A percentile compares a stretch with the other conserved stretches of the same genome.
Conservation (phyloP, 495 filamentous ascomycete genomes). For the Aspergillus coremiiformis region DNA sequence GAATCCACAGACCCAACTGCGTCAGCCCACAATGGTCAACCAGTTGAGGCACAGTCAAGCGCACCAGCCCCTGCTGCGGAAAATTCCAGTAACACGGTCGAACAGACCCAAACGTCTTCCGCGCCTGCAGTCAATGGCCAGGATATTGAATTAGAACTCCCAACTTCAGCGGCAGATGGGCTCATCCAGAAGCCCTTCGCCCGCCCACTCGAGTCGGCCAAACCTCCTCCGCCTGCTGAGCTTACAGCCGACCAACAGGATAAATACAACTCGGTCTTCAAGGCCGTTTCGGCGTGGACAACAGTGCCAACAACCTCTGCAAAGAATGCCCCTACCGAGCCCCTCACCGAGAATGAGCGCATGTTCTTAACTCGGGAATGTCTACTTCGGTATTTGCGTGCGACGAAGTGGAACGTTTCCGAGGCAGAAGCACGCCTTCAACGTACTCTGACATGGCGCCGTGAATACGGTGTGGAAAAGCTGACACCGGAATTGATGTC, state of each 20-base stretch:
- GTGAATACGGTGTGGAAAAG: constrained; percentile 72
- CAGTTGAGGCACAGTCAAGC: background rate
- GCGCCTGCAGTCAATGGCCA: constrained; percentile 14
- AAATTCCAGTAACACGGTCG: background rate
- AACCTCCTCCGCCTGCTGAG: constrained; percentile 42
- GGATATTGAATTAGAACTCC: constrained; percentile 34
- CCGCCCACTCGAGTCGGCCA: constrained; percentile 48
- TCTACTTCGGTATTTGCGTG: constrained; percentile 84
- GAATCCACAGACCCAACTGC: constrained; percentile 1
- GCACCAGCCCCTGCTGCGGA: background rate
- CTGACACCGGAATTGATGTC: constrained; percentile 78
- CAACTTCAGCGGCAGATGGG: constrained; percentile 36
- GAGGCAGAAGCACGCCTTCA: constrained; percentile 73
- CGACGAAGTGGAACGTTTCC: constrained; percentile 77
- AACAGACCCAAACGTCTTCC: background rate
- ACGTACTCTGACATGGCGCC: constrained; percentile 75
- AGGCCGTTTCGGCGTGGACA: constrained; percentile 59
- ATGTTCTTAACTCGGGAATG: constrained; percentile 91
- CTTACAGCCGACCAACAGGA: constrained; percentile 71
- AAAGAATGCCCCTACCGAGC: constrained; percentile 49
- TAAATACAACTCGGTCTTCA: constrained; percentile 73
- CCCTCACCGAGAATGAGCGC: constrained; percentile 71
- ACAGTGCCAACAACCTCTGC: constrained; percentile 57
- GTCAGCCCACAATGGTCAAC: background rate
- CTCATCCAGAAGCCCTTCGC: constrained; percentile 64